A percentile compares a stretch with the other conserved stretches of the same genome.
Evolutionary conservation across 2,329 filamentous ascomycete species (phyloP).

Genomic region (Hawksworthiomyces lignivorus): DNA sequence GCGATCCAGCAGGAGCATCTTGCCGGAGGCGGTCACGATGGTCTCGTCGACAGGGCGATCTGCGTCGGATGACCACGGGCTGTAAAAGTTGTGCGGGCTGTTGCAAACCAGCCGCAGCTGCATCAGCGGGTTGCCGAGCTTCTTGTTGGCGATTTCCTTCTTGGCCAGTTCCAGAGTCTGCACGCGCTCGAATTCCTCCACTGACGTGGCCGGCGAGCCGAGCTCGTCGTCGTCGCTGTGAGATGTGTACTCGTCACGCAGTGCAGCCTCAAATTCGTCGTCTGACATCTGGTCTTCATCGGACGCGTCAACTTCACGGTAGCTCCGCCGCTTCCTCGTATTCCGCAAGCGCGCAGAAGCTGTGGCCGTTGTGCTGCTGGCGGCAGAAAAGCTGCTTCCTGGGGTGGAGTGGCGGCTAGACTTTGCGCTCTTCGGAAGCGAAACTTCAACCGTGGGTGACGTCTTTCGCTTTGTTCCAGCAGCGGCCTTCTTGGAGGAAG

Average conservation of each 20-base stretch:
- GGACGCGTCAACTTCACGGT: conserved; percentile 50
- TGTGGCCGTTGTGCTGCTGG: neutral
- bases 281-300: conserved; percentile 65
- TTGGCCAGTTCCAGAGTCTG: conserved; percentile 72
- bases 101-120: conserved; percentile 91
- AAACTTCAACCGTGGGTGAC: conserved; percentile 23
- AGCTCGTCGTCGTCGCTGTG: conserved; percentile 30
- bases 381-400: conserved; percentile 29
- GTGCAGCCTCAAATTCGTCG: conserved; percentile 71
- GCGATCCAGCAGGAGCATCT: conserved; percentile 90
- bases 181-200: conserved; percentile 56
- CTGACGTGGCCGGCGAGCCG: conserved; percentile 25
- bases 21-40: conserved; percentile 80
- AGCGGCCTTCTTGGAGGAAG: conserved; percentile 15
- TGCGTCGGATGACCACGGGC: conserved; percentile 64
- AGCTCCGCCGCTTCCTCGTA: conserved; percentile 30
- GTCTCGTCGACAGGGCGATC: conserved; percentile 63
- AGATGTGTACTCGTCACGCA: conserved; percentile 53
- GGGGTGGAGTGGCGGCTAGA: conserved; percentile 72
- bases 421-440: conserved; percentile 59
- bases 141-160: conserved; percentile 82
- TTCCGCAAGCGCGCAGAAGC: conserved; percentile 38
- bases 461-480: conserved; percentile 28
- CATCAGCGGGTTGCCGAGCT: conserved; percentile 86
- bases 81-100: conserved; percentile 93